Conservation (phyloP, 2,329 filamentous ascomycete genomes). For the Escovopsis sp. region DNA sequence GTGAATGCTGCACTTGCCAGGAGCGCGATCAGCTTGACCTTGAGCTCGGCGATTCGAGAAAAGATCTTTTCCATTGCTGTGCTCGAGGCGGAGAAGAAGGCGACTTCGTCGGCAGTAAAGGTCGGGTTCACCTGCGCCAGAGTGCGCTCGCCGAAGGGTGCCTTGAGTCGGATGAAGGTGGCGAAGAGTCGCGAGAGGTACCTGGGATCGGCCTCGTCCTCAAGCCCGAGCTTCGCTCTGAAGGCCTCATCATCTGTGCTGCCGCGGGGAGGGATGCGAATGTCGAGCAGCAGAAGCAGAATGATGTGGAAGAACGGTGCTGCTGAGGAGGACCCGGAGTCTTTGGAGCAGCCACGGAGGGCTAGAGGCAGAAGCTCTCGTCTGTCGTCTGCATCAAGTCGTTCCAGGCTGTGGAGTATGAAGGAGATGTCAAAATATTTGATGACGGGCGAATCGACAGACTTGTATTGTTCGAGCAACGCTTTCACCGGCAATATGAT, state of each 20-base stretch:
- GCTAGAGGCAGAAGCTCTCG: conserved; percentile 53
- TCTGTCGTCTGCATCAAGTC: conserved; percentile 42
- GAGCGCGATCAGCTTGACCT: conserved; percentile 48
- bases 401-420: conserved; percentile 62
- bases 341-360: conserved; percentile 17
- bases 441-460: conserved; percentile 56
- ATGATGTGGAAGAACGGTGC: conserved; percentile 69
- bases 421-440: conserved; percentile 82
- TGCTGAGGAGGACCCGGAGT: conserved; percentile 16
- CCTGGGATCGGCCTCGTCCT: conserved; percentile 50
- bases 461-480: conserved; percentile 78
- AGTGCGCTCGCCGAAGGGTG: conserved; percentile 16
- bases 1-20: conserved; percentile 75
- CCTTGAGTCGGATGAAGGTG: conserved; percentile 45
- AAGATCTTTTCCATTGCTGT: conserved; percentile 50
- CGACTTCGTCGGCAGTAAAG: conserved; percentile 15
- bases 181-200: conserved; percentile 65
- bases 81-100: conserved; percentile 16
- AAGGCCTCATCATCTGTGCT: conserved; percentile 63
- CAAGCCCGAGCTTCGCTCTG: conserved; percentile 50
- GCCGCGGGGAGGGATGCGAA: conserved; percentile 59
- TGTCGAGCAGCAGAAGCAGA: conserved; percentile 57
- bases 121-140: conserved; percentile 21
- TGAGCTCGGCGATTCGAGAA: conserved; percentile 29
- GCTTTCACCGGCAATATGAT: conserved; percentile 74